phyloP scores from a whole-genome alignment of 495 filamentous ascomycete species.

The Cercophora sp. region DNA sequence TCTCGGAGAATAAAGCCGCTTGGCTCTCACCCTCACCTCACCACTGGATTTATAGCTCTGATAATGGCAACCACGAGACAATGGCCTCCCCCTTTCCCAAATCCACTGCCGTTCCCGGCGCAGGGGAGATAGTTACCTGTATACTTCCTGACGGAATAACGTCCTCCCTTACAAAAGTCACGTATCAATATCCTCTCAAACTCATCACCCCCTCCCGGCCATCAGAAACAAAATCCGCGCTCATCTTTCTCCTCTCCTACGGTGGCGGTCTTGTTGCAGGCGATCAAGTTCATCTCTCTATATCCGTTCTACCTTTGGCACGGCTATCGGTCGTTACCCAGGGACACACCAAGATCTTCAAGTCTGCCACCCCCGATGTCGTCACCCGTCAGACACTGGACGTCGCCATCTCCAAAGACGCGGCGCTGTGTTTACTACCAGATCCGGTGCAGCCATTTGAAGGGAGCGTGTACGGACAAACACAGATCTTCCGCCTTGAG shows the following conservation, averaged over 20 bases:
- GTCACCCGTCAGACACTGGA: slow-evolving; percentile 66
- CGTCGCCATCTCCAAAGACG: slow-evolving; percentile 56
- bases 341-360: slow-evolving; percentile 95
- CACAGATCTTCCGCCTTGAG: slow-evolving; percentile 69
- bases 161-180: slow-evolving; percentile 66
- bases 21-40: background rate
- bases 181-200: slow-evolving; percentile 93
- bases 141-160: slow-evolving; percentile 68
- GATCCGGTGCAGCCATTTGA: slow-evolving; percentile 90
- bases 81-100: slow-evolving; percentile 62
- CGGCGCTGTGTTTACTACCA: slow-evolving; percentile 83
- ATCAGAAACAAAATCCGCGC: slow-evolving; percentile 56
- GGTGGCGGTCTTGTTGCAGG: slow-evolving; percentile 88
- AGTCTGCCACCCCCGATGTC: slow-evolving; percentile 53
- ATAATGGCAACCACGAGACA: too few species aligned
- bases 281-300: slow-evolving; percentile 69
- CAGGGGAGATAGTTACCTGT: slow-evolving; percentile 70
- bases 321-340: slow-evolving; percentile 85
- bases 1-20: slow-evolving; percentile 4
- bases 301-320: slow-evolving; percentile 60
- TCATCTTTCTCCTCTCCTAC: slow-evolving; percentile 85
- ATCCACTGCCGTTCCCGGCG: slow-evolving; percentile 67
- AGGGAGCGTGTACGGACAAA: slow-evolving; percentile 74
- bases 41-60: background rate
- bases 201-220: slow-evolving; percentile 66